Conservation (phyloP, 352 stramenopile species). For the Globisporangium irregulare region DNA sequence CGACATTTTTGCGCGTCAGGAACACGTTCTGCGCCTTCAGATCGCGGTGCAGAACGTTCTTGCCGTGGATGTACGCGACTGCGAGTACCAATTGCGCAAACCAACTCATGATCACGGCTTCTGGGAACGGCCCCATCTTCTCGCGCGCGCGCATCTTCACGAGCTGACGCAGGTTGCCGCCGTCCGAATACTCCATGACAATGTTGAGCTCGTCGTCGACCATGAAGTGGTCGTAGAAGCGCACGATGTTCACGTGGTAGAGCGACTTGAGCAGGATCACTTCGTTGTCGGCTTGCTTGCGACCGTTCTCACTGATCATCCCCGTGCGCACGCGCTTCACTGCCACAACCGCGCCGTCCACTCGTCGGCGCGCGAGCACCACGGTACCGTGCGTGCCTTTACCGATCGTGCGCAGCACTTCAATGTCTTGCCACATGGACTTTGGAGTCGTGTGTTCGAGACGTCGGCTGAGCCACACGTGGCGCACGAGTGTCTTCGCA, state of each 20-base stretch:
- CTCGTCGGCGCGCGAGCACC: slow-evolving; percentile 67
- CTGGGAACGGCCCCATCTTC: slow-evolving; percentile 81
- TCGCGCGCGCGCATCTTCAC: slow-evolving; percentile 75
- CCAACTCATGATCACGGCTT: slow-evolving; percentile 85
- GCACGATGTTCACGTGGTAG: slow-evolving; percentile 89
- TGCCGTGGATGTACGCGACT: slow-evolving; percentile 86
- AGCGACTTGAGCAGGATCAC: slow-evolving; percentile 88
- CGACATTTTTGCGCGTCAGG: slow-evolving; percentile 81
- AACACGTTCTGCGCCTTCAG: slow-evolving; percentile 90
- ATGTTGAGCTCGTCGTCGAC: slow-evolving; percentile 87
- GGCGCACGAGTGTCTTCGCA: slow-evolving; percentile 86
- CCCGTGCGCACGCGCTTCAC: slow-evolving; percentile 83
- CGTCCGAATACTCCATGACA: slow-evolving; percentile 87
- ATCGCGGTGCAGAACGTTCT: slow-evolving; percentile 87
- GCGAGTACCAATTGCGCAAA: slow-evolving; percentile 84
- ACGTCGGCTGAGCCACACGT: slow-evolving; percentile 81
- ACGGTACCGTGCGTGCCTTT: slow-evolving; percentile 86
- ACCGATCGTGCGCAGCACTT: slow-evolving; percentile 84
- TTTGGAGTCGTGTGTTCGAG: slow-evolving; percentile 63
- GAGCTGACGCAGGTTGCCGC: slow-evolving; percentile 79
- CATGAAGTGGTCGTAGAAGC: slow-evolving; percentile 89
- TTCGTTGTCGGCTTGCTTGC: slow-evolving; percentile 87
- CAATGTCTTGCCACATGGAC: slow-evolving; percentile 82
- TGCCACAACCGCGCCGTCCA: slow-evolving; percentile 78
- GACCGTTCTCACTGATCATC: slow-evolving; percentile 78